phyloP scores from a whole-genome alignment of 1,284 basidiomycete genomes.

The Puccinia novopanici region DNA sequence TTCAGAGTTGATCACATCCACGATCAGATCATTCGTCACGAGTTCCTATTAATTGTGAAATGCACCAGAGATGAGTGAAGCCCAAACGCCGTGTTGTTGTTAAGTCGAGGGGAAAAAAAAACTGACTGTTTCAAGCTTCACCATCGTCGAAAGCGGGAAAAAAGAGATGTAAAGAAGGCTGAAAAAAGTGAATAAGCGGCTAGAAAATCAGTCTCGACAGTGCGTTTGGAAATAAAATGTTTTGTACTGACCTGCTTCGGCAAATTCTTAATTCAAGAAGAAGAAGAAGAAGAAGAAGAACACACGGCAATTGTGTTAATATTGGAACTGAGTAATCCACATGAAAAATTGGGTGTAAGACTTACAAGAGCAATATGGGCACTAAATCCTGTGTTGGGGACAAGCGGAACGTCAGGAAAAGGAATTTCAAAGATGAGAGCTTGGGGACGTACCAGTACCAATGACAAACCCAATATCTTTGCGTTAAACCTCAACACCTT shows the following conservation, averaged over 20 bases:
- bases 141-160: slow-evolving; percentile 21
- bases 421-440: not conserved
- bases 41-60: not conserved
- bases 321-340: not conserved
- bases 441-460: not conserved
- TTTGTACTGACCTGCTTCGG: slow-evolving; percentile 9
- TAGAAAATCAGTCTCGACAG: not conserved
- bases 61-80: not conserved
- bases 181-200: not conserved
- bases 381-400: slow-evolving; percentile 9
- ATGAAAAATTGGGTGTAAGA: not conserved
- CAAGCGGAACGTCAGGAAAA: not conserved
- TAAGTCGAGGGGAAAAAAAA: not conserved
- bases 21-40: slow-evolving; percentile 24
- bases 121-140: slow-evolving; percentile 23
- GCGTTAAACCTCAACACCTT: slow-evolving; percentile 20
- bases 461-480: slow-evolving; percentile 6
- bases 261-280: not conserved
- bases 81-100: not conserved
- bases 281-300: not conserved
- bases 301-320: not conserved
- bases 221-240: not conserved
- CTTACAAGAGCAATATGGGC: slow-evolving; percentile 13
- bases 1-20: slow-evolving; percentile 17
- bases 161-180: slow-evolving; percentile 26